These are phyloP conservation scores for Schizosaccharomyces pombe DNA, from an alignment of 805 yeast species.

Conservation along the genomic window DNA sequence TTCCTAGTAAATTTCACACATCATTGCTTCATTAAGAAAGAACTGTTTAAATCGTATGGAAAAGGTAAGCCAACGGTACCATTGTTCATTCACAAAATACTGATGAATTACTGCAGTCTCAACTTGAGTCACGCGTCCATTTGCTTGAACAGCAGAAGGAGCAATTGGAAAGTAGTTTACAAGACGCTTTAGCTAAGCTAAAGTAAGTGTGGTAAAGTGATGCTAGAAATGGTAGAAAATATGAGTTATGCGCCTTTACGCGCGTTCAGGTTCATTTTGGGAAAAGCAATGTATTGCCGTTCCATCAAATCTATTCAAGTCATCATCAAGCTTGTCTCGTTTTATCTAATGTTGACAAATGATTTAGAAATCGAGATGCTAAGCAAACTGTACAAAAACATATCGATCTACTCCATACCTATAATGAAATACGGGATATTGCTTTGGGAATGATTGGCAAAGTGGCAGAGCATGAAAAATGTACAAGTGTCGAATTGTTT, in stretches of 20 bases:
- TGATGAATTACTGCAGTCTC: not conserved
- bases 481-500: conserved; percentile 2
- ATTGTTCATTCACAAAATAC: not conserved
- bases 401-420: conserved; percentile 28
- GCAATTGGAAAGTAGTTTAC: not conserved
- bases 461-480: conserved; percentile 15
- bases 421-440: conserved; percentile 40
- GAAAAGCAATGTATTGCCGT: too few relatives aligned
- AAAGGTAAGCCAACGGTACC: not conserved
- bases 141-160: not conserved
- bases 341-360: not conserved
- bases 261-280: too few relatives aligned
- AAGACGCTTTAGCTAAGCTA: not conserved
- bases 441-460: conserved; percentile 33
- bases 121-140: not conserved
- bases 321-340: too few relatives aligned
- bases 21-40: not conserved
- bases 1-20: not conserved
- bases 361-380: conserved; percentile 14
- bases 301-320: too few relatives aligned
- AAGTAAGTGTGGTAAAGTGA: not conserved
- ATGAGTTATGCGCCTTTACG: too few relatives aligned
- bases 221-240: not conserved
- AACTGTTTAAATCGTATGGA: not conserved
- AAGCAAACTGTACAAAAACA: conserved; percentile 27